phyloP scores from a whole-genome alignment of 2,329 filamentous ascomycete genomes.

The Raffaelea albimanens region DNA sequence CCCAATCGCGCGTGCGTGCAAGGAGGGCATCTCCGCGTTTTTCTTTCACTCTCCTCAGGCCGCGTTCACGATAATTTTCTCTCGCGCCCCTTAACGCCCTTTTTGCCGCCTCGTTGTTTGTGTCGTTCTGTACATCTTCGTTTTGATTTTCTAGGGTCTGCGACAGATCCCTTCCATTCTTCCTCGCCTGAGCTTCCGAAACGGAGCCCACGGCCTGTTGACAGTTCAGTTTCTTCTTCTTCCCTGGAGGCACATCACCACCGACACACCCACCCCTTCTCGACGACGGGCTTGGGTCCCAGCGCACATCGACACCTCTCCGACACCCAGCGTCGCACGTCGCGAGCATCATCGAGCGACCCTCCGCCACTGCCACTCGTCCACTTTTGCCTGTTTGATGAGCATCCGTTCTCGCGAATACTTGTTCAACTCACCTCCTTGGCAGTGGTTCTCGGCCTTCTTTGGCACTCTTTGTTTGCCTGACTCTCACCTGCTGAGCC shows the following conservation, averaged over 20 bases:
- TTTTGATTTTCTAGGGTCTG: constrained; percentile 8
- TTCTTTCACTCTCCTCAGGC: constrained; percentile 1
- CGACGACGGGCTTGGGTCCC: constrained; percentile 10
- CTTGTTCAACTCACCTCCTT: constrained; percentile 17
- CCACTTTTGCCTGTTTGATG: constrained; percentile 18
- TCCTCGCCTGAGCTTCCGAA: constrained; percentile 7
- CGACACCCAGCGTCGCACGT: constrained; percentile 26
- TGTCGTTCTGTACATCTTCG: constrained; percentile 1
- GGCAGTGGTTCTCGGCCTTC: constrained; percentile 13
- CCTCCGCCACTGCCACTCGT: constrained; percentile 16
- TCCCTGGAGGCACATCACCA: constrained; percentile 23
- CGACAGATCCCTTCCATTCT: constrained; percentile 29
- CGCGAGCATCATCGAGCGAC: constrained; percentile 18
- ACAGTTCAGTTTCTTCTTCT: constrained; percentile 16
- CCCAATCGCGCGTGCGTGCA: not conserved
- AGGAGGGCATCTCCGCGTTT: not conserved
- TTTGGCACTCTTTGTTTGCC: constrained; percentile 21
- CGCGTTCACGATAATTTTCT: constrained; percentile 1
- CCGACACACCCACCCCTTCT: constrained; percentile 19
- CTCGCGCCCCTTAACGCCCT: not conserved
- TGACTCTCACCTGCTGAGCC: constrained; percentile 23
- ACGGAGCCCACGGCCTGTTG: constrained; percentile 3
- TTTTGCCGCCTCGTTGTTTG: constrained; percentile 1
- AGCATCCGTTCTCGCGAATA: constrained; percentile 20
- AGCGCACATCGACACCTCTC: constrained; percentile 16